Evolutionary conservation across 495 filamentous ascomycete genomes (phyloP).

Genomic region (Poronia punctata): DNA sequence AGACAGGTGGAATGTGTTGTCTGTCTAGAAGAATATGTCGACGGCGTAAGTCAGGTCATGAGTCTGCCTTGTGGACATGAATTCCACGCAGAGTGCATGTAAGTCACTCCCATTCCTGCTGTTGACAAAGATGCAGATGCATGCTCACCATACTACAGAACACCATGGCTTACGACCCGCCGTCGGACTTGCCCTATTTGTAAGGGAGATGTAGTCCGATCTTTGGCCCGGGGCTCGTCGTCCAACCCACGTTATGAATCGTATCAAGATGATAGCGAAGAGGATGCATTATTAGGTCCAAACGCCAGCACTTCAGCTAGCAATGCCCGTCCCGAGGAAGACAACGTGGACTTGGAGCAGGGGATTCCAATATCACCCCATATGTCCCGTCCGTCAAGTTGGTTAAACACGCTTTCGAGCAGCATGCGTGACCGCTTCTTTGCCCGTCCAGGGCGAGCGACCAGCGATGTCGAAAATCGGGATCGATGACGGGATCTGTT

Average conservation of each 20-base stretch:
- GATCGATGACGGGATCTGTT: conserved; percentile 6
- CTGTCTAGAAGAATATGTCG: conserved; percentile 92
- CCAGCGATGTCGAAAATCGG: conserved; percentile 6
- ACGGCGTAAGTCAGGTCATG: conserved; percentile 93
- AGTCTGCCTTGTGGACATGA: conserved; percentile 97
- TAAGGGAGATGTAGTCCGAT: conserved; percentile 86
- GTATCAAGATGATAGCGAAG: conserved; percentile 44
- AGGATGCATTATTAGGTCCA: conserved; percentile 22
- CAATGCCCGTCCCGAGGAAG: conserved; percentile 12
- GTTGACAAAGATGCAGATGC: neutral
- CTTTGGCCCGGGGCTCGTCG: conserved; percentile 41
- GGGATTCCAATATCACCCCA: conserved; percentile 12
- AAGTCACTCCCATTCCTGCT: conserved; percentile 38
- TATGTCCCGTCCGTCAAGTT: conserved; percentile 15
- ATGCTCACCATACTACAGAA: conserved; percentile 49
- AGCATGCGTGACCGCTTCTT: conserved; percentile 16
- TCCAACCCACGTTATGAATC: conserved; percentile 41
- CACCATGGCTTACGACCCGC: conserved; percentile 94
- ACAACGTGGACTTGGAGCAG: conserved; percentile 24
- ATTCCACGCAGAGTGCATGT: conserved; percentile 99
- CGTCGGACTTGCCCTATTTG: conserved; percentile 96
- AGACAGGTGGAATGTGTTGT: conserved; percentile 95
- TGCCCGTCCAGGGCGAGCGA: conserved; percentile 1
- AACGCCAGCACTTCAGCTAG: conserved; percentile 17
- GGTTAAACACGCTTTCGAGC: conserved; percentile 17